A percentile compares a stretch with the other conserved stretches of the same genome.
Conservation (phyloP, 75 land plant species). For the Pinus taeda region DNA sequence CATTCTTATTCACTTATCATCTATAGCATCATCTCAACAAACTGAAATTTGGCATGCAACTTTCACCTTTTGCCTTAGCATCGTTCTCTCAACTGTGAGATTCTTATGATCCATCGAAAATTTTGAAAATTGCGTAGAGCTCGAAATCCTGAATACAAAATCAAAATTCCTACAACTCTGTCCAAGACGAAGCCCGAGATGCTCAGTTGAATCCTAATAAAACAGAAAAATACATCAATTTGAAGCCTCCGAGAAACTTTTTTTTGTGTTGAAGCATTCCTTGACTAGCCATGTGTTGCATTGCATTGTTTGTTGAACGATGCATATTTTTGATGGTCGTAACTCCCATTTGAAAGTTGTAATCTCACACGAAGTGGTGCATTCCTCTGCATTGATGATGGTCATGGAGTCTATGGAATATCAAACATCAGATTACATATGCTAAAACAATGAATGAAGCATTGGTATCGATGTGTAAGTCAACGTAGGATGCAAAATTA, state of each 20-base stretch:
- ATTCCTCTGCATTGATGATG: too few relatives aligned
- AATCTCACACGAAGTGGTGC: too few relatives aligned
- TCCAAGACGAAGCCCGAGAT: neutral
- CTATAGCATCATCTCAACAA: neutral
- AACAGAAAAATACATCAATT: neutral
- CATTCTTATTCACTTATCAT: conserved; percentile 40
- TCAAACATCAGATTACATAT: too few relatives aligned
- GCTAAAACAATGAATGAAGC: too few relatives aligned
- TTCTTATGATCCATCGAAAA: neutral
- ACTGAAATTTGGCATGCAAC: too few relatives aligned
- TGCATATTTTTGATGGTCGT: too few relatives aligned
- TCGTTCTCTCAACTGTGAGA: neutral
- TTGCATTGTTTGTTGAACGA: too few relatives aligned
- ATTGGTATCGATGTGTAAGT: too few relatives aligned
- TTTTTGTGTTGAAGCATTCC: neutral
- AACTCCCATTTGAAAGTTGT: too few relatives aligned
- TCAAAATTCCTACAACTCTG: neutral
- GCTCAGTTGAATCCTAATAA: neutral
- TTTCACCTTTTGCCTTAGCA: neutral
- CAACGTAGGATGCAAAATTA: too few relatives aligned
- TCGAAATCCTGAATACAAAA: neutral
- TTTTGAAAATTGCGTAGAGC: neutral
- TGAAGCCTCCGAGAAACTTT: neutral
- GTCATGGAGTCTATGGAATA: too few relatives aligned
- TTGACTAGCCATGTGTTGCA: too few relatives aligned